Conservation (phyloP, 352 stramenopile genomes). For the Vaucheria bursata region DNA sequence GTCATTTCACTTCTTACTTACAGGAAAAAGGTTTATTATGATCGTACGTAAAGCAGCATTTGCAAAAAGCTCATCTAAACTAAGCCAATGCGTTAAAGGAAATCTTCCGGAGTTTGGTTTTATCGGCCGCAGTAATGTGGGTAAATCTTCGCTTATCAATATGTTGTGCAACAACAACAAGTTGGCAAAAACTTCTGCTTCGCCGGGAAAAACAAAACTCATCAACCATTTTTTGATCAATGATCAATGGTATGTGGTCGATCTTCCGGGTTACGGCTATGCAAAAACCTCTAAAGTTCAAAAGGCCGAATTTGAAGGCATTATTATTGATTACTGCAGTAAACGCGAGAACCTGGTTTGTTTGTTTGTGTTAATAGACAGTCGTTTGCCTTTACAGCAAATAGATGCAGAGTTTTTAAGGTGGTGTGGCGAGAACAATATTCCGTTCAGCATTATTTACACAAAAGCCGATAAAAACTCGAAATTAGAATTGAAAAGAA, state of each 20-base stretch:
- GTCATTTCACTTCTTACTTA: not conserved
- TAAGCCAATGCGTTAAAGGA: not conserved
- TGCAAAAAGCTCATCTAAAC: not conserved
- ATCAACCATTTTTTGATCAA: constrained; percentile 1
- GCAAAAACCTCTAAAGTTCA: not conserved
- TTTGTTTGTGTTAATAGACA: constrained; percentile 2
- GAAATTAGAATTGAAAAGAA: not conserved
- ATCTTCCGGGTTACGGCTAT: not conserved
- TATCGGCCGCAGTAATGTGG: not conserved
- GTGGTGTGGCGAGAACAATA: not conserved
- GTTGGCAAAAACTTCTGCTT: not conserved
- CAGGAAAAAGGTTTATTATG: not conserved
- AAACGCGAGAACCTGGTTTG: not conserved
- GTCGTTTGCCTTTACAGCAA: not conserved
- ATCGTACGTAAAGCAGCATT: not conserved
- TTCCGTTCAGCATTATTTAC: not conserved
- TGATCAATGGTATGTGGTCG: constrained; percentile 1
- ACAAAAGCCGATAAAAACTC: constrained; percentile 1
- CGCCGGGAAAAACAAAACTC: not conserved
- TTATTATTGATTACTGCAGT: not conserved
- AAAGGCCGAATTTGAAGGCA: not conserved
- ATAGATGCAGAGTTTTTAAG: not conserved
- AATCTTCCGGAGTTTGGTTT: not conserved
- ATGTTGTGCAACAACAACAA: not conserved
- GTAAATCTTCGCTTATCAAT: constrained; percentile 1